Evolutionary conservation across 2,329 filamentous ascomycete genomes (phyloP).

Genomic region (Macrophomina pseudophaseolina): DNA sequence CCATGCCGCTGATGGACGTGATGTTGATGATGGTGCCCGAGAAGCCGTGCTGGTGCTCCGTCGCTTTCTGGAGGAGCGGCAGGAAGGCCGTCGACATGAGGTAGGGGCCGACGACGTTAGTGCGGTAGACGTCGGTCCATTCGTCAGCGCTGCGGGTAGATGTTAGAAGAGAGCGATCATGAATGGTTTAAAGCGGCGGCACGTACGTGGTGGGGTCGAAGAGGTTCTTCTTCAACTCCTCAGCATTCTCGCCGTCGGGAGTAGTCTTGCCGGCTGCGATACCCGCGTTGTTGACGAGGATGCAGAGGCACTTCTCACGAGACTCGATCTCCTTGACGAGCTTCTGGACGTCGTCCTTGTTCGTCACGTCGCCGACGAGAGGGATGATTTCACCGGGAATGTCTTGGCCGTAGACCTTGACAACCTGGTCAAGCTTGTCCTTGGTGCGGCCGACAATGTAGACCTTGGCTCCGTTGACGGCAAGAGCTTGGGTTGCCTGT

Average conservation of each 20-base stretch:
- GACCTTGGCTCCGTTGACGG: slow-evolving; percentile 54
- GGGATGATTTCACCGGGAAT: slow-evolving; percentile 54
- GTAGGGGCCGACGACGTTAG: slow-evolving; percentile 55
- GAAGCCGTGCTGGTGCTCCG: slow-evolving; percentile 49
- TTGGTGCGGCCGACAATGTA: slow-evolving; percentile 55
- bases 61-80: slow-evolving; percentile 51
- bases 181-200: not conserved
- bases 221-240: slow-evolving; percentile 51
- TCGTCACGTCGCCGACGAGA: slow-evolving; percentile 50
- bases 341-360: slow-evolving; percentile 50
- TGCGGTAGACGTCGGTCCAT: slow-evolving; percentile 52
- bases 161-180: not conserved
- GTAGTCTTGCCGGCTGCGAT: slow-evolving; percentile 47
- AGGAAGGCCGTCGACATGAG: slow-evolving; percentile 55
- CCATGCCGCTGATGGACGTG: slow-evolving; percentile 51
- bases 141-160: slow-evolving; percentile 44
- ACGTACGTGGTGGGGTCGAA: slow-evolving; percentile 47
- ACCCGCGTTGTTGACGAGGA: slow-evolving; percentile 56
- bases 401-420: slow-evolving; percentile 49
- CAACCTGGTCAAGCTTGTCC: slow-evolving; percentile 56
- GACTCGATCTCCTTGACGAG: slow-evolving; percentile 51
- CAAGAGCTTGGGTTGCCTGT: slow-evolving; percentile 49
- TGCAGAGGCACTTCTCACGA: slow-evolving; percentile 51
- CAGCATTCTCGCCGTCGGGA: slow-evolving; percentile 48
- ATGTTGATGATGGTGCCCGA: slow-evolving; percentile 55